Evolutionary conservation across 192 early-diverging fungal genomes (phyloP), one percentile per base, ranked within the genome.

Genomic region (Rhizoclosmatium globosum): DNA sequence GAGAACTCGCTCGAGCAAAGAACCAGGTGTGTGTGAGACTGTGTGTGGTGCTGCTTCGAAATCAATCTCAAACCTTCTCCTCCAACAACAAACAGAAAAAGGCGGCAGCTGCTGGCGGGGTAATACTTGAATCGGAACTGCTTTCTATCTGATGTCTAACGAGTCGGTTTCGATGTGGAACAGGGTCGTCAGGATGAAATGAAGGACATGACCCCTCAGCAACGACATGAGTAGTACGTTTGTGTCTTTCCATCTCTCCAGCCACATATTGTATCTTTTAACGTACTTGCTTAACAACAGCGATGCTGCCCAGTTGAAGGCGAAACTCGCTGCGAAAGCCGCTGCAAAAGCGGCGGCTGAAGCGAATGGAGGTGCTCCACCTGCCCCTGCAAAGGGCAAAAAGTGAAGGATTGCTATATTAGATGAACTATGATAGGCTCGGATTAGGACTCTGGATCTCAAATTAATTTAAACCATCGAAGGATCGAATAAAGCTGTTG

Each of bases 161-260:
- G 48, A 15, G 15, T 15, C 6, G 6, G 15, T 50, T 15, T 4
- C 48, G 15, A 50, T 15, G 15, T 21, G 3, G 4, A 62, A 11
- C 44, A 62, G 56, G 58, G 59, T 38, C 72, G 72, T 23, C 41
- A 74, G 56, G 72, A 74, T 47, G n/a, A n/a, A n/a, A n/a, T n/a
- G n/a, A n/a, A n/a, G n/a, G 72, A 74, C 21, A 74, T 74, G 72
- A 74, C 72, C 6, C 72, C 72, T 56, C 56, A 62, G 72, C 72
- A 74, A 42, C n/a, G 72, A 23, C 56, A 58, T 4, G 72, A 74
- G 60, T 42, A 74, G 72, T 74, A 15, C 67, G 47, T 44, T 39
- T 11, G 44, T 46, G 13, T 45, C 19, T 64, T 41, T 15, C 6
- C 48, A 9, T 4, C 15, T 50, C 4, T 4, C 48, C 6, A 50